Conservation (phyloP, 148 eudicot species). For the Spergularia marina region DNA sequence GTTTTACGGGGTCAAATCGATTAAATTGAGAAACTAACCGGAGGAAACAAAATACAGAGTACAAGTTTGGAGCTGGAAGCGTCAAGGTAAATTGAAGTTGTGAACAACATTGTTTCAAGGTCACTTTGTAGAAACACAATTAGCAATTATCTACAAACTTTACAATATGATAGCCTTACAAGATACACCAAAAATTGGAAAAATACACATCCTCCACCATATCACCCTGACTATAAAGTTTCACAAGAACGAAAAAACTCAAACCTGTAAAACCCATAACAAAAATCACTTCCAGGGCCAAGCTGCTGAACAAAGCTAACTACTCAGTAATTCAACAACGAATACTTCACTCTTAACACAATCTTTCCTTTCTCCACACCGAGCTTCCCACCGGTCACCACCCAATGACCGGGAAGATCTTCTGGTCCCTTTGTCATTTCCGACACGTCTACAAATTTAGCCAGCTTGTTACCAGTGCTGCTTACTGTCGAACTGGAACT, state of each 20-base stretch:
- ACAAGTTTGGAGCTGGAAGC: too few relatives aligned
- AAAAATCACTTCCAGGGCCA: too few relatives aligned
- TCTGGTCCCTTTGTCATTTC: constrained; percentile 85
- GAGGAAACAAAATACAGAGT: too few relatives aligned
- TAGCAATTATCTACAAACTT: constrained; percentile 36
- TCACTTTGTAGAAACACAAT: constrained; percentile 9
- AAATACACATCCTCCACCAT: constrained; percentile 18
- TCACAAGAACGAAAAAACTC: too few relatives aligned
- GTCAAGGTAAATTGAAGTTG: not conserved
- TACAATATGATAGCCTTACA: constrained; percentile 23
- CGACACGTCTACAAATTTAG: constrained; percentile 67
- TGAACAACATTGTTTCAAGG: not conserved
- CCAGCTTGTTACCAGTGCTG: constrained; percentile 49
- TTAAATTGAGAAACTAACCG: too few relatives aligned
- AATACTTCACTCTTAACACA: constrained; percentile 77
- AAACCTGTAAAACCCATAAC: too few relatives aligned
- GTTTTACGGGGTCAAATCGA: too few relatives aligned
- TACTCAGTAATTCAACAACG: constrained; percentile 72
- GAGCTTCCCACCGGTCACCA: constrained; percentile 88
- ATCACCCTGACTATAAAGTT: too few relatives aligned
- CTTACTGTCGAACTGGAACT: constrained; percentile 45
- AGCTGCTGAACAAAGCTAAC: constrained; percentile 20
- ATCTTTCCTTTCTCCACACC: constrained; percentile 90
- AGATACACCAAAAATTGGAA: constrained; percentile 37
- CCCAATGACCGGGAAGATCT: constrained; percentile 90